Conservation (phyloP, 2,329 filamentous ascomycete genomes). For the Calonectria pteridis region DNA sequence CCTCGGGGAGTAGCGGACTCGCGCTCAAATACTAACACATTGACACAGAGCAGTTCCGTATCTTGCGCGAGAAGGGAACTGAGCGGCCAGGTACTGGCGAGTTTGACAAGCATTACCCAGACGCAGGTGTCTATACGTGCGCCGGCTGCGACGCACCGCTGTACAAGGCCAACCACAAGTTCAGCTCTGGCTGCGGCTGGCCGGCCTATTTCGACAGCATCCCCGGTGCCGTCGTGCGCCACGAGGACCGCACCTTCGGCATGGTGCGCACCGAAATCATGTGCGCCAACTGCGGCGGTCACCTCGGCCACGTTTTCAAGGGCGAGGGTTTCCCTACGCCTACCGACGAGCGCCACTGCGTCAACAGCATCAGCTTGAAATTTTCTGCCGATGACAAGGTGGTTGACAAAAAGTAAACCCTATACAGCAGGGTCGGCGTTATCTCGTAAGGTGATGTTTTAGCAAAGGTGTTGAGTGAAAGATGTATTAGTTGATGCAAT, state of each 20-base stretch:
- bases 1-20: not conserved
- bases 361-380: constrained; percentile 91
- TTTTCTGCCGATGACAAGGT: constrained; percentile 77
- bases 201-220: constrained; percentile 97
- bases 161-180: constrained; percentile 95
- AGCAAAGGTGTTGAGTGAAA: not conserved
- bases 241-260: constrained; percentile 81
- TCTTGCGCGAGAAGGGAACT: constrained; percentile 93
- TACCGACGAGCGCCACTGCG: constrained; percentile 96
- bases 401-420: constrained; percentile 44
- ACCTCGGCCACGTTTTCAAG: constrained; percentile 95
- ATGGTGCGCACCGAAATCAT: constrained; percentile 94
- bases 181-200: constrained; percentile 97
- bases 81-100: constrained; percentile 84
- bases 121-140: constrained; percentile 85
- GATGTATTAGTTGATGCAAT: not conserved
- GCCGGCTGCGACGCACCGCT: constrained; percentile 88
- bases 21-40: constrained; percentile 21
- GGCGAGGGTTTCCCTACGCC: constrained; percentile 87
- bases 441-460: not conserved
- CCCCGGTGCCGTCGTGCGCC: constrained; percentile 87
- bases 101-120: constrained; percentile 88
- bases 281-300: constrained; percentile 93
- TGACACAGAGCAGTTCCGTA: constrained; percentile 87
- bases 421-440: constrained; percentile 53